phyloP scores from a whole-genome alignment of 1,284 basidiomycete species.

The Xerocomus amazonicus region DNA sequence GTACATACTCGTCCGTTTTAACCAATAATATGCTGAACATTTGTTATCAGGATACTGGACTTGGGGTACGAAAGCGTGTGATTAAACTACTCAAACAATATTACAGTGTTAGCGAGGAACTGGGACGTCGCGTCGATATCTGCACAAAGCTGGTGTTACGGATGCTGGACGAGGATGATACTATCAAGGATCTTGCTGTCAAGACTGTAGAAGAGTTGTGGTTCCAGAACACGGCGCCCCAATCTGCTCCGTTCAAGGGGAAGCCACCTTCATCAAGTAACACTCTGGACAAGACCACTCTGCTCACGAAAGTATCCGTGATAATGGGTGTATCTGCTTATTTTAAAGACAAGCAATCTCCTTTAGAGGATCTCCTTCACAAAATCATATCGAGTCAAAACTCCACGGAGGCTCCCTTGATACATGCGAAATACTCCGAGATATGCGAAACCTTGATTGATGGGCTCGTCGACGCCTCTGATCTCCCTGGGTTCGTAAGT shows the following conservation, averaged over 20 bases:
- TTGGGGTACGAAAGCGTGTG: conserved; percentile 91
- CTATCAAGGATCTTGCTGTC: conserved; percentile 86
- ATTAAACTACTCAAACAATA: conserved; percentile 89
- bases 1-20: conserved; percentile 42
- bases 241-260: conserved; percentile 36
- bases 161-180: conserved; percentile 89
- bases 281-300: conserved; percentile 45
- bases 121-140: conserved; percentile 71
- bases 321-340: conserved; percentile 83
- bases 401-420: conserved; percentile 36
- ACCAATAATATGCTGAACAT: not conserved
- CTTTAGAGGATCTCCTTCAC: conserved; percentile 81
- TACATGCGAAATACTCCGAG: conserved; percentile 66
- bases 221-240: conserved; percentile 51
- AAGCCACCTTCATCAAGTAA: conserved; percentile 30
- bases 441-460: conserved; percentile 85
- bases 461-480: conserved; percentile 80
- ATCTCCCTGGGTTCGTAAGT: conserved; percentile 73
- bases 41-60: conserved; percentile 74
- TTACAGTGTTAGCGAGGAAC: conserved; percentile 63
- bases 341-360: conserved; percentile 79
- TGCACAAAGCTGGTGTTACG: conserved; percentile 80
- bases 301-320: conserved; percentile 64
- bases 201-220: conserved; percentile 88
- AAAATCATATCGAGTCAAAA: conserved; percentile 60